Conservation (phyloP, 2,329 filamentous ascomycete species). For the Ceratocystis papillata region DNA sequence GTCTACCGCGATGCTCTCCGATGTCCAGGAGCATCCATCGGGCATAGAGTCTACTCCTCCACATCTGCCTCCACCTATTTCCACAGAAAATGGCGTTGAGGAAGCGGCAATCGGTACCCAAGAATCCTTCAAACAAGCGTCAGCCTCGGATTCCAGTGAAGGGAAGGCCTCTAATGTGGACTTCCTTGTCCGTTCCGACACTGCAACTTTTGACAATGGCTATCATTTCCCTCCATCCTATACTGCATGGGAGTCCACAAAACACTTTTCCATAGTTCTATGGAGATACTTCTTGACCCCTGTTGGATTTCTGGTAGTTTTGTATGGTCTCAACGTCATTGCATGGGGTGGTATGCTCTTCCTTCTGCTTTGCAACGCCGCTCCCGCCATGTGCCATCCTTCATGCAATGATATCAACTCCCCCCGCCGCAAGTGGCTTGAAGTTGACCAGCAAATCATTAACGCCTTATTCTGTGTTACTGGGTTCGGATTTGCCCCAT, state of each 20-base stretch:
- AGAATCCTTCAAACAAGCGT: constrained; percentile 1
- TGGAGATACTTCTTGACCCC: constrained; percentile 66
- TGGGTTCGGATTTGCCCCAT: constrained; percentile 72
- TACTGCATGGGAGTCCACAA: constrained; percentile 47
- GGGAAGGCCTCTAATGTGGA: constrained; percentile 1
- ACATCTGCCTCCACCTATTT: not conserved
- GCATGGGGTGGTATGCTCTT: constrained; percentile 91
- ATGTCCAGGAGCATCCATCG: constrained; percentile 21
- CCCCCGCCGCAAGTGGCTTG: constrained; percentile 71
- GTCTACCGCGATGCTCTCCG: constrained; percentile 2
- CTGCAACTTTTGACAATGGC: constrained; percentile 47
- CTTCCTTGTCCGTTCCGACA: constrained; percentile 22
- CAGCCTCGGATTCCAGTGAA: not conserved
- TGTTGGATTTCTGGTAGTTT: constrained; percentile 61
- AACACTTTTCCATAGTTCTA: constrained; percentile 49
- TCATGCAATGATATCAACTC: constrained; percentile 63
- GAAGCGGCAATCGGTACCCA: not conserved
- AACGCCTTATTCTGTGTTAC: constrained; percentile 67
- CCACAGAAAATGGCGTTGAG: not conserved
- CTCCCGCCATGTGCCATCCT: constrained; percentile 61
- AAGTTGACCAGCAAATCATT: constrained; percentile 71
- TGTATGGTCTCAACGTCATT: constrained; percentile 73
- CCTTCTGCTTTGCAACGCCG: constrained; percentile 64
- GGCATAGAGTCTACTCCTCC: constrained; percentile 1
- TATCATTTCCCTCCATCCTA: constrained; percentile 56